These are phyloP conservation scores for Globisporangium camurandrum DNA, from an alignment of 352 stramenopile genomes.

Conservation along the genomic window DNA sequence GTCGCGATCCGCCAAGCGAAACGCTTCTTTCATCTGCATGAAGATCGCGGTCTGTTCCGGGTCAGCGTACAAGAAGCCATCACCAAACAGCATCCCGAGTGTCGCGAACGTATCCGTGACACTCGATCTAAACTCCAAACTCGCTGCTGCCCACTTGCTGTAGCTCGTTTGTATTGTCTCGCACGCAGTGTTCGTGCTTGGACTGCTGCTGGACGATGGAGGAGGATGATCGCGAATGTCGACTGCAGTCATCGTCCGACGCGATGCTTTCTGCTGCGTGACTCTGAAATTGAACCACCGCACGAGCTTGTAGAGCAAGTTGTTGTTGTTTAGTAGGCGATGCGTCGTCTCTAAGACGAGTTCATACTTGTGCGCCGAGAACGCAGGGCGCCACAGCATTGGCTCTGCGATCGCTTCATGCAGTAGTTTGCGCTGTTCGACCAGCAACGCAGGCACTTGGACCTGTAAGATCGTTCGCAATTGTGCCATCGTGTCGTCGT, in stretches of 20 bases:
- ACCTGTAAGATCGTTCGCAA: constrained; percentile 54
- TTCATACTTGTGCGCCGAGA: constrained; percentile 75
- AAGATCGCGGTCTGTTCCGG: constrained; percentile 76
- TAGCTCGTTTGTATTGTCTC: no score
- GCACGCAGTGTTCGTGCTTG: constrained; percentile 11
- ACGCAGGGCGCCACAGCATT: constrained; percentile 55
- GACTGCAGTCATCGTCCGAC: constrained; percentile 23
- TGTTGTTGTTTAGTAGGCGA: constrained; percentile 77
- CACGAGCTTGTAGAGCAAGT: constrained; percentile 72
- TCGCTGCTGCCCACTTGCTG: constrained; percentile 43
- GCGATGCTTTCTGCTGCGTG: constrained; percentile 33
- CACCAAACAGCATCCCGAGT: constrained; percentile 61
- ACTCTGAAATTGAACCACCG: constrained; percentile 71
- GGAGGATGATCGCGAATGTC: constrained; percentile 41
- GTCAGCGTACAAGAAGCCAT: constrained; percentile 69
- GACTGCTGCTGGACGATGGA: constrained; percentile 10
- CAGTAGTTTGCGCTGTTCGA: constrained; percentile 52
- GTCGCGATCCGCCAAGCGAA: constrained; percentile 69
- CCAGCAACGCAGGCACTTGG: constrained; percentile 44
- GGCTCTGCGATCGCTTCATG: constrained; percentile 57
- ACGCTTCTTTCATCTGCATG: constrained; percentile 86
- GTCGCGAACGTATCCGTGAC: constrained; percentile 67
- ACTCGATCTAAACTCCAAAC: constrained; percentile 35
- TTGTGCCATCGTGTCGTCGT: constrained; percentile 41
- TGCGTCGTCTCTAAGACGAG: constrained; percentile 47